Base-by-base conservation (phyloP, 257 asterid species). In the Datura wrightii region DNA sequence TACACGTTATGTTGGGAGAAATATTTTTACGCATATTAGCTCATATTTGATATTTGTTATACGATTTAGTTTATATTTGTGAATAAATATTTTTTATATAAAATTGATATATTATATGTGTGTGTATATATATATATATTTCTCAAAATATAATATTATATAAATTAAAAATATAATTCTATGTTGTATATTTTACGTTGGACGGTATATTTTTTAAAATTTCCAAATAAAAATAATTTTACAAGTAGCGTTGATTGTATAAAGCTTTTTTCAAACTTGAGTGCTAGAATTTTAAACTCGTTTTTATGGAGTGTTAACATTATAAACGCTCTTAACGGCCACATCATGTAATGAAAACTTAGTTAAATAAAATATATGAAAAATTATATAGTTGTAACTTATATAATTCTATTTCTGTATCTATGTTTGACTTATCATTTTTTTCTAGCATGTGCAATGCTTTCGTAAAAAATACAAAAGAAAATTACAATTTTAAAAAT, bases 381-480 rank as follows among this genome's bases (percentile, higher is more conserved):
- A 37, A 59, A 52, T 13, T 11, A 54, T 4, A 14, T 24, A 24
- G 31, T 24, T 24, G 31, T 24, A 24, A 24, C 31, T 24, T 24
- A 24, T 24, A 24, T 24, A 24, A 24, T 24, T 24, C 31, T 24
- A 24, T 24, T 24, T 24, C 31, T 24, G 31, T 24, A 1, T 24
- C 80, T 44, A 19, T 72, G 59, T 74, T 74, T 76, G 63, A 76
- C 62, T 24, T 76, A 50, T 50, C 42, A 76, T 76, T 76, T 76
- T 31, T 42, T 76, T 6, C 6, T 31, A 24, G 14, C 82, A 76
- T 76, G 82, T 31, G 82, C 15, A 24, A 34, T 50, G 19, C 5
- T 50, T 34, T 52, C 63, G 9, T 52, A 31, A 50, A 52, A 76
- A 31, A 31, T 76, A 76, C 46, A 31, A 31, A 76, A 76, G 5